phyloP scores from a whole-genome alignment of 2,329 filamentous ascomycete species.

The Sarocladiaceae sp. region DNA sequence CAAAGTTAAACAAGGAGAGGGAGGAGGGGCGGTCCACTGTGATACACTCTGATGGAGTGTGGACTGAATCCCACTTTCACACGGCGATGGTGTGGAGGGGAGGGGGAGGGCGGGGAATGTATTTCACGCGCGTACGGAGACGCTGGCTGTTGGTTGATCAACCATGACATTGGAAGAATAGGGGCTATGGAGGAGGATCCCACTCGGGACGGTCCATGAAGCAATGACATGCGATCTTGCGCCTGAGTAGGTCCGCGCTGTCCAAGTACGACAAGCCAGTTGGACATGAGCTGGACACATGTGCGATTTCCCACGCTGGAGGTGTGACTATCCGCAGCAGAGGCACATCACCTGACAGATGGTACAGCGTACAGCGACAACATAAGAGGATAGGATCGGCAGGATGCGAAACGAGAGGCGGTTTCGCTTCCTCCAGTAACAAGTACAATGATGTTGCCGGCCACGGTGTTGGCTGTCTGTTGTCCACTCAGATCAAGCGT shows the following conservation, averaged over 20 bases:
- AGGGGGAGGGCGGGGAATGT: background rate
- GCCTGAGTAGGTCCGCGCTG: too few species aligned
- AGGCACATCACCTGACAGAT: constrained; percentile 2
- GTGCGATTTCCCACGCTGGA: background rate
- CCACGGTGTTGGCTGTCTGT: too few species aligned
- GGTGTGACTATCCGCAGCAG: constrained; percentile 8
- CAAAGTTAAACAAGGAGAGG: background rate
- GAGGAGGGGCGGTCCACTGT: background rate
- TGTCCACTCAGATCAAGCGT: background rate
- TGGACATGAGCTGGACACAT: background rate
- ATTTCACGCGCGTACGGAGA: background rate
- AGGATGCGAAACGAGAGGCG: too few species aligned
- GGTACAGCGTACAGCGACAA: too few species aligned
- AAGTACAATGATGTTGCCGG: too few species aligned
- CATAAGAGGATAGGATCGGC: too few species aligned
- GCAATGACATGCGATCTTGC: too few species aligned
- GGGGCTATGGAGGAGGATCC: too few species aligned
- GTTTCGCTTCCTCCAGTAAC: background rate
- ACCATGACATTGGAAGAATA: too few species aligned
- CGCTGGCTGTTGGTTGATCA: too few species aligned
- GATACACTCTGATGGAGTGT: constrained; percentile 1
- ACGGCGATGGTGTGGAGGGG: background rate
- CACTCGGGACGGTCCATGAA: too few species aligned
- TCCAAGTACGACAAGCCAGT: background rate
- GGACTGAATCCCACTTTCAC: background rate